Percentiles rank a stretch among this genome's conserved stretches.
Conservation (phyloP, 257 asterid species). For the Solanum infundibuliforme region DNA sequence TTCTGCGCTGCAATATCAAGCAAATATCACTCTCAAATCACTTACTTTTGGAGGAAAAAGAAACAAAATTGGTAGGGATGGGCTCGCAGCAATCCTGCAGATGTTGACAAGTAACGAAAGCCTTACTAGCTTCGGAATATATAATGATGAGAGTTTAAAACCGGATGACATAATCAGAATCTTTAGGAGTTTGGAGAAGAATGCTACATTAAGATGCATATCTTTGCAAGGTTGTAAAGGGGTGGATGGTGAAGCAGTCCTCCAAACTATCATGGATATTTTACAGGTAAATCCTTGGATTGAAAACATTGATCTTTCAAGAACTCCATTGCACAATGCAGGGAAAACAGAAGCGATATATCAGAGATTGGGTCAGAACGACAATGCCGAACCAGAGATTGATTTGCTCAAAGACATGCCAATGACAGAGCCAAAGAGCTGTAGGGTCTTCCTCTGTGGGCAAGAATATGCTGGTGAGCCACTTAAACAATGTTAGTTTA, state of each 20-base stretch:
- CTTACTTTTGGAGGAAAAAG: slow-evolving; percentile 57
- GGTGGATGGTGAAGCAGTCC: slow-evolving; percentile 57
- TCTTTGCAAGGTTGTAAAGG: slow-evolving; percentile 78
- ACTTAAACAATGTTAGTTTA: neutral
- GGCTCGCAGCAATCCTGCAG: slow-evolving; percentile 47
- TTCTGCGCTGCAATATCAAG: slow-evolving; percentile 64
- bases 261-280: slow-evolving; percentile 43
- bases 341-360: slow-evolving; percentile 53
- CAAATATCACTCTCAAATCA: slow-evolving; percentile 45
- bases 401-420: slow-evolving; percentile 55
- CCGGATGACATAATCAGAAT: slow-evolving; percentile 37
- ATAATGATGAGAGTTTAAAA: slow-evolving; percentile 52
- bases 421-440: slow-evolving; percentile 52
- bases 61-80: slow-evolving; percentile 62
- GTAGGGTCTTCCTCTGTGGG: slow-evolving; percentile 65
- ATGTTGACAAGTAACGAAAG: slow-evolving; percentile 59
- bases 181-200: slow-evolving; percentile 62
- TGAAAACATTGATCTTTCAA: slow-evolving; percentile 51
- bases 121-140: slow-evolving; percentile 39
- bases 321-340: slow-evolving; percentile 55
- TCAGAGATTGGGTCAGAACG: slow-evolving; percentile 50
- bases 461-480: slow-evolving; percentile 59
- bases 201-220: slow-evolving; percentile 39
- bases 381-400: slow-evolving; percentile 36
- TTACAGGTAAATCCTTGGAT: slow-evolving; percentile 85